Evolutionary conservation across 257 asterid genomes (phyloP).

Genomic region (Nicotiana undulata): DNA sequence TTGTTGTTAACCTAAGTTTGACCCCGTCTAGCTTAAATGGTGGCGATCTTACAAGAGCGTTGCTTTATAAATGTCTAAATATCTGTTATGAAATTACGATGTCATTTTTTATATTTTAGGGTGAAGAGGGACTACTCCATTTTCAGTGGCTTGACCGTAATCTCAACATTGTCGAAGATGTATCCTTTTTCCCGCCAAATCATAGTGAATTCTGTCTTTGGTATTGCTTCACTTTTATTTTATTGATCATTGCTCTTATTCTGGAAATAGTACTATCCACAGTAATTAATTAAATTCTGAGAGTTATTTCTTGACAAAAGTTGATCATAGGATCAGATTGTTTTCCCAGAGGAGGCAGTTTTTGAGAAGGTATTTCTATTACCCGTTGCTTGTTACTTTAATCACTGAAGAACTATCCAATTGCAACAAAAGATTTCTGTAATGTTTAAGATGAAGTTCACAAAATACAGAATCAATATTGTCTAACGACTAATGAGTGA

Average conservation of each 20-base stretch:
- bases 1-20: not conserved
- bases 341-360: slow-evolving; percentile 85
- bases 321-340: slow-evolving; percentile 69
- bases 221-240: not conserved
- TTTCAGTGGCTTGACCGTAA: slow-evolving; percentile 89
- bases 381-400: not conserved
- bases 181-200: slow-evolving; percentile 42
- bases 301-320: slow-evolving; percentile 42
- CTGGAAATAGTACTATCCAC: not conserved
- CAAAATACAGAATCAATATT: not conserved
- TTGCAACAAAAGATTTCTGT: not conserved
- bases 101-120: slow-evolving; percentile 31
- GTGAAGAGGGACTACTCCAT: slow-evolving; percentile 85
- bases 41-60: not conserved
- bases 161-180: slow-evolving; percentile 62
- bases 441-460: not conserved
- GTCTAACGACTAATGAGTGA: not conserved
- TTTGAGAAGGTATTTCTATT: slow-evolving; percentile 64
- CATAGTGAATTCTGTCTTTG: not conserved
- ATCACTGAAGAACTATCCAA: not conserved
- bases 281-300: slow-evolving; percentile 1
- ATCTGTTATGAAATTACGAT: not conserved
- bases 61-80: not conserved
- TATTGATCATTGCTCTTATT: not conserved
- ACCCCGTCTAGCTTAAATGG: not conserved